These are phyloP conservation scores for Entamoeba invadens DNA, from an alignment of 208 protist species.

Conservation along the genomic window DNA sequence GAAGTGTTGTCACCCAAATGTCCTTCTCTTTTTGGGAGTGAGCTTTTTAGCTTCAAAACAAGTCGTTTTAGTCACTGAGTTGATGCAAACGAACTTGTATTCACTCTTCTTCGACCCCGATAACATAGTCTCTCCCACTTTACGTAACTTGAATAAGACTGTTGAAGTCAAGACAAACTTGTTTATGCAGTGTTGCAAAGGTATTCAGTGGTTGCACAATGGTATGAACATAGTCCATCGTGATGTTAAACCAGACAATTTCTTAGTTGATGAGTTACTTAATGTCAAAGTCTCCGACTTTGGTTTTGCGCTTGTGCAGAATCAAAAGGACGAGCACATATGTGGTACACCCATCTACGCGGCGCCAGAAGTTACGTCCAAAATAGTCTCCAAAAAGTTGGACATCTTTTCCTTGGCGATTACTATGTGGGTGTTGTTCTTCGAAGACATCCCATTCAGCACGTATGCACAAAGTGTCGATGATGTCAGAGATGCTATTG, in stretches of 20 bases:
- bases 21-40: not conserved
- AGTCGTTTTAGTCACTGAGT: not conserved
- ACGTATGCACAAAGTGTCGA: not conserved
- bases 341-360: not conserved
- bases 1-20: not conserved
- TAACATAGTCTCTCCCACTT: not conserved
- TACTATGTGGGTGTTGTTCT: not conserved
- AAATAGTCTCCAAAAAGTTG: not conserved
- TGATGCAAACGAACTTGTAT: not conserved
- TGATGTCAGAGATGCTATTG: not conserved
- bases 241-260: not conserved
- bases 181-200: not conserved
- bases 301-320: not conserved
- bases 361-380: not conserved
- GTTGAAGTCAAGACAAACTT: not conserved
- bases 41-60: not conserved
- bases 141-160: not conserved
- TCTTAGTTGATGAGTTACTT: not conserved
- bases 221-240: not conserved
- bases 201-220: not conserved
- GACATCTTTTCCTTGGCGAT: not conserved
- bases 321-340: not conserved
- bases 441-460: not conserved
- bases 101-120: not conserved
- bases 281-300: not conserved